A percentile compares a stretch with the other conserved stretches of the same genome.
Evolutionary conservation across 2,329 filamentous ascomycete species (phyloP).

Genomic region (Stagonosporopsis rhizophila): DNA sequence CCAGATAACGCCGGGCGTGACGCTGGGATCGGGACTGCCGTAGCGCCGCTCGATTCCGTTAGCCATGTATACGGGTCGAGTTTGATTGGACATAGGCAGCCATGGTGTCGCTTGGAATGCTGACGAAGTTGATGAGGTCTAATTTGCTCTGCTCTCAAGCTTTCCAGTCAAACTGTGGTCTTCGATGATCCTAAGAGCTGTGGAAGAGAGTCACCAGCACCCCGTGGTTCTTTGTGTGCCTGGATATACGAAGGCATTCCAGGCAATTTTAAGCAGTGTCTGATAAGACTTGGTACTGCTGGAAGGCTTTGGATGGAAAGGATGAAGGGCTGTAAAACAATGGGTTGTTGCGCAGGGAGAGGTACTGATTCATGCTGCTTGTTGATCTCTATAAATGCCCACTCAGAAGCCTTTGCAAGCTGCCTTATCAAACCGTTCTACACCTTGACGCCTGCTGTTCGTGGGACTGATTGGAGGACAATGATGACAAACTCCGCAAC

Average conservation of each 20-base stretch:
- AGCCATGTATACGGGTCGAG: constrained; percentile 59
- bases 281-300: neutral
- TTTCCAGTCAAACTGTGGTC: neutral
- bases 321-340: neutral
- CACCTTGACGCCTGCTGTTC: neutral
- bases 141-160: neutral
- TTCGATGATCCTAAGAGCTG: neutral
- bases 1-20: neutral
- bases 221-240: neutral
- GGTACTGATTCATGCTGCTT: neutral
- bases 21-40: constrained; percentile 47
- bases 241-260: neutral
- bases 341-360: neutral
- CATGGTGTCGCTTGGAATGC: neutral
- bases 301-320: neutral
- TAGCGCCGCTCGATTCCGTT: constrained; percentile 61
- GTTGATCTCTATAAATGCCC: too few species aligned
- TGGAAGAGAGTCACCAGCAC: neutral
- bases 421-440: neutral
- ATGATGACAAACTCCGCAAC: neutral
- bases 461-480: too few species aligned
- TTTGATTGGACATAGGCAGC: constrained; percentile 58
- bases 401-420: neutral
- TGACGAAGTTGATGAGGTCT: neutral
- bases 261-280: neutral